Base-by-base conservation (phyloP, 1,284 basidiomycete genomes). In the Xerocomus amazonicus region DNA sequence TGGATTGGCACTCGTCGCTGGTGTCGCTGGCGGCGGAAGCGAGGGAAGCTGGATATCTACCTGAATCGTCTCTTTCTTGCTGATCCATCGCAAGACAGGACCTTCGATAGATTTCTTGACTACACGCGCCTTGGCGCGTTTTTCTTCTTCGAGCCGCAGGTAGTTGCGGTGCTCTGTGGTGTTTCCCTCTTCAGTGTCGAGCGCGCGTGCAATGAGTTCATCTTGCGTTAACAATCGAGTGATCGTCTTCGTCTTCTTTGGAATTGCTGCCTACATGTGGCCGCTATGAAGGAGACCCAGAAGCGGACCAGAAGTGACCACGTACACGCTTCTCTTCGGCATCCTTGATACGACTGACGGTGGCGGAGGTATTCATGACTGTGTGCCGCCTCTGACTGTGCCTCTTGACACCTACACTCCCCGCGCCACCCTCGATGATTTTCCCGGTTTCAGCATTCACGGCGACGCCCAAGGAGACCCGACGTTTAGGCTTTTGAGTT, bases 121-220 rank as follows among this genome's bases (percentile, higher is more conserved):
- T 34, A 83, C 75, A 28, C 80, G 74, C 42, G 87, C 81, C 45
- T 80, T 77, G 56, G 78, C 81, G 23, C 88, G 80, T 58, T 89
- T 89, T 70, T 92, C 90, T 60, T 90, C 90, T 57, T 94, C 91
- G 2, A 81, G 70, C 48, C 76, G 77, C 27, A 94, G 77, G 59
- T 92, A 93, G 55, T 89, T 78, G 34, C 80, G 75, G 57, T 93
- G 84, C 44, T 89, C 84, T n/a, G 77, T 75, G 19, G 85, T 81
- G 59, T 94, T 94, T 4, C 83, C 82, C 67, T 92, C 90, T 63
- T 93, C 91, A 44, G 84, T 88, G 60, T 92, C 89, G 9, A 93
- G 76, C 0, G 91, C 91, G 13, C 81, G 82, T 1, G 83, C 81
- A 46, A 94, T 87, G 4, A 93, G 76, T 57, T 92, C 87, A 19